Conservation (phyloP, 345 rosid species). For the Psidium friedrichsthalianum region DNA sequence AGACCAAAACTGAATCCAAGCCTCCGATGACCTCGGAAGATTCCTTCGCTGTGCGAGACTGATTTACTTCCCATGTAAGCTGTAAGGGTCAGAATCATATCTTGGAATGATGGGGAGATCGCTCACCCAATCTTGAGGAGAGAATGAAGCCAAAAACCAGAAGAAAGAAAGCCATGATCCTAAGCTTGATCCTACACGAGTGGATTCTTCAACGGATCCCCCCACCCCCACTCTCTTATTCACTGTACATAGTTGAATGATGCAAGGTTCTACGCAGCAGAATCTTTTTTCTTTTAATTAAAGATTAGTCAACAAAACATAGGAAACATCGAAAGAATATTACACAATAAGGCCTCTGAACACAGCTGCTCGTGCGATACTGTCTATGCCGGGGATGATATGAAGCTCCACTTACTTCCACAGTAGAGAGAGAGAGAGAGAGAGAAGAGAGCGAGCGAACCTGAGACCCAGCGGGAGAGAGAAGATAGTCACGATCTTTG, state of each 20-base stretch:
- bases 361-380: neutral
- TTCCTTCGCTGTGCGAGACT: neutral
- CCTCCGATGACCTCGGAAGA: neutral
- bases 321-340: neutral
- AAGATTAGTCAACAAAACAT: neutral
- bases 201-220: neutral
- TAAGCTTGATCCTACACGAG: neutral
- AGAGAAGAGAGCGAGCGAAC: neutral
- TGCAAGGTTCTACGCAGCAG: neutral
- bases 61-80: neutral
- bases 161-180: neutral
- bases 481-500: slow-evolving; percentile 43
- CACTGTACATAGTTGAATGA: neutral
- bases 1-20: neutral
- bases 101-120: neutral
- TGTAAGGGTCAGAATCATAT: neutral
- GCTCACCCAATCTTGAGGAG: neutral
- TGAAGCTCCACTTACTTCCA: neutral
- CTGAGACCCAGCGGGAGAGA: slow-evolving; percentile 25
- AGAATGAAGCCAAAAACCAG: neutral
- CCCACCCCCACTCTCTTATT: neutral
- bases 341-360: neutral
- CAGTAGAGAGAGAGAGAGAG: neutral
- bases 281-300: neutral
- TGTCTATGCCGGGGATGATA: neutral